Conservation (phyloP, 2,329 filamentous ascomycete genomes). For the Pseudofabraea citricarpa region DNA sequence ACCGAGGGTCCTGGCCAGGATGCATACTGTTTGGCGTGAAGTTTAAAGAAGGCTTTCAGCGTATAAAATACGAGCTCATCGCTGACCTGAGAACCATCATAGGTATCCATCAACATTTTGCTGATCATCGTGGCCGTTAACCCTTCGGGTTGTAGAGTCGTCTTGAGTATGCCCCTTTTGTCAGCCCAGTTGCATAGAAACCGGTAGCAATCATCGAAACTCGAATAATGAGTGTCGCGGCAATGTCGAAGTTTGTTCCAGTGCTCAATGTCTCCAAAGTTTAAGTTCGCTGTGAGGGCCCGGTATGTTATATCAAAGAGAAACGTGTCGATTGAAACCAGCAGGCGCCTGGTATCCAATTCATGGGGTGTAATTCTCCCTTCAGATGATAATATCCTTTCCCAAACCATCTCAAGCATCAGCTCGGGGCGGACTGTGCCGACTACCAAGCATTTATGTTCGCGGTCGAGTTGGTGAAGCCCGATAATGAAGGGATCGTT, state of each 20-base stretch:
- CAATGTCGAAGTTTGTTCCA: background rate
- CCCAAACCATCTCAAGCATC: background rate
- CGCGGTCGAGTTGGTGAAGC: background rate
- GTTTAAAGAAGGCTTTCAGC: too few relatives aligned
- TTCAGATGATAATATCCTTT: background rate
- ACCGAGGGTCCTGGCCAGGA: too few relatives aligned
- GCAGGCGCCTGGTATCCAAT: background rate
- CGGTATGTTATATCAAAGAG: background rate
- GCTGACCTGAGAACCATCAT: background rate
- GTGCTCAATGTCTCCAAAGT: background rate
- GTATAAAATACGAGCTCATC: too few relatives aligned
- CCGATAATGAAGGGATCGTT: background rate
- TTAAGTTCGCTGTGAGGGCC: too few relatives aligned
- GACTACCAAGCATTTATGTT: background rate
- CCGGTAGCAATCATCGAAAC: background rate
- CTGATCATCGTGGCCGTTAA: too few relatives aligned
- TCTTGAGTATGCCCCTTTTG: background rate
- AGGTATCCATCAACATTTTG: background rate
- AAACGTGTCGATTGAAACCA: background rate
- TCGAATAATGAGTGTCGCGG: too few relatives aligned
- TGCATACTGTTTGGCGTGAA: too few relatives aligned
- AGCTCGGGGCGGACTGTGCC: background rate
- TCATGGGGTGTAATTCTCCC: background rate
- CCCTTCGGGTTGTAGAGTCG: too few relatives aligned
- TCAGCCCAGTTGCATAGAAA: background rate